These are phyloP conservation scores for Xerocomellus chrysenteron DNA, from an alignment of 768 basidiomycete species.

Conservation along the genomic window DNA sequence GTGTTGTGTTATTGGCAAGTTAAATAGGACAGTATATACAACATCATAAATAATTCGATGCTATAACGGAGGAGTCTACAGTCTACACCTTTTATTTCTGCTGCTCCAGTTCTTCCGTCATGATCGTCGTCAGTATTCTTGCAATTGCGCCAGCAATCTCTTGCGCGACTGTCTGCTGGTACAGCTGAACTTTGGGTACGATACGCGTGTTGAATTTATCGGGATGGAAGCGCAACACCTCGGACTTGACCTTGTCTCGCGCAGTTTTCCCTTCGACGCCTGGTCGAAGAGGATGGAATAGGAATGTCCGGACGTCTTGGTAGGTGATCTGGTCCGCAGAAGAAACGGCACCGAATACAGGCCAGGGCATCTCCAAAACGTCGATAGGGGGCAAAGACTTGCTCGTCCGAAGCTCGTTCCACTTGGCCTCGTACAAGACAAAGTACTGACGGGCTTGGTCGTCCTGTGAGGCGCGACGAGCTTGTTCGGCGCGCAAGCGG, in stretches of 20 bases:
- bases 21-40: neutral
- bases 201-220: slow-evolving; percentile 48
- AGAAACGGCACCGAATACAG: slow-evolving; percentile 28
- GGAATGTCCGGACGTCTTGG: slow-evolving; percentile 37
- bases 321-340: slow-evolving; percentile 35
- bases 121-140: slow-evolving; percentile 40
- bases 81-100: neutral
- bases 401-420: slow-evolving; percentile 34
- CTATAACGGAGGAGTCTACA: neutral
- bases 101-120: slow-evolving; percentile 20
- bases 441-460: slow-evolving; percentile 15
- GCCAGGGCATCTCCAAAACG: slow-evolving; percentile 46
- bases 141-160: slow-evolving; percentile 41
- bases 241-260: slow-evolving; percentile 40
- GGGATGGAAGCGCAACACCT: slow-evolving; percentile 54
- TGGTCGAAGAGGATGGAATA: slow-evolving; percentile 37
- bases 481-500: slow-evolving; percentile 21
- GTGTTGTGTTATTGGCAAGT: neutral
- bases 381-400: slow-evolving; percentile 18
- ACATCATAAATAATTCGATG: neutral
- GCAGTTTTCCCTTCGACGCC: slow-evolving; percentile 30
- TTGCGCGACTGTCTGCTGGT: slow-evolving; percentile 33
- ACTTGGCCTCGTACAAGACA: slow-evolving; percentile 35
- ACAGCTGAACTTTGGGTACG: slow-evolving; percentile 33
- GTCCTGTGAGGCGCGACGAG: slow-evolving; percentile 6